These are phyloP conservation scores for Candida buenavistaensis DNA, from an alignment of 1,139 yeast genomes.

Conservation along the genomic window DNA sequence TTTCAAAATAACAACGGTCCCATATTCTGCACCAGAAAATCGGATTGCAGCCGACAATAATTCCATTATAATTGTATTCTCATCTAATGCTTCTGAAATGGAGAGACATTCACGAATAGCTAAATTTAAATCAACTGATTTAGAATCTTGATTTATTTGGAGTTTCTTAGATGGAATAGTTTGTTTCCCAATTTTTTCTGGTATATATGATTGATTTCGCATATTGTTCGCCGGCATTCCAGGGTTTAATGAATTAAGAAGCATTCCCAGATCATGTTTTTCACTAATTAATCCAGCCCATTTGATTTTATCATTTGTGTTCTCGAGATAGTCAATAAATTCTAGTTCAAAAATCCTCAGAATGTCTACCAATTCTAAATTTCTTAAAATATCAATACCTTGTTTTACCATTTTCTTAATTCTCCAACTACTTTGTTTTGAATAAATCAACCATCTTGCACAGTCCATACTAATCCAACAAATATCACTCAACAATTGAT, in stretches of 20 bases:
- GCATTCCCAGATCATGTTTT: neutral
- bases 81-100: conserved; percentile 48
- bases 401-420: conserved; percentile 20
- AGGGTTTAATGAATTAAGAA: neutral
- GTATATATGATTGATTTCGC: too few species aligned
- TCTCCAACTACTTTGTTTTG: conserved; percentile 23
- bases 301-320: conserved; percentile 16
- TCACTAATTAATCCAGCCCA: conserved; percentile 31
- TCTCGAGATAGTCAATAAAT: conserved; percentile 20
- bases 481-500: conserved; percentile 37
- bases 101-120: conserved; percentile 49
- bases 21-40: conserved; percentile 47
- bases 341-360: conserved; percentile 17
- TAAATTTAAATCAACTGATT: conserved; percentile 19
- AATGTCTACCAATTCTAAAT: conserved; percentile 18
- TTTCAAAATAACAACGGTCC: conserved; percentile 41
- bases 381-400: conserved; percentile 21
- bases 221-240: too few species aligned
- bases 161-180: neutral
- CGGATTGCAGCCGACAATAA: conserved; percentile 42
- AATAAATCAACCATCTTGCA: conserved; percentile 42
- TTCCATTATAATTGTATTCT: conserved; percentile 37
- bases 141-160: neutral
- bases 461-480: conserved; percentile 47
- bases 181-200: too few species aligned